Percentiles rank a stretch among this genome's conserved stretches.
Conservation (phyloP, 331 rosid genomes). For the Acacia concinna region DNA sequence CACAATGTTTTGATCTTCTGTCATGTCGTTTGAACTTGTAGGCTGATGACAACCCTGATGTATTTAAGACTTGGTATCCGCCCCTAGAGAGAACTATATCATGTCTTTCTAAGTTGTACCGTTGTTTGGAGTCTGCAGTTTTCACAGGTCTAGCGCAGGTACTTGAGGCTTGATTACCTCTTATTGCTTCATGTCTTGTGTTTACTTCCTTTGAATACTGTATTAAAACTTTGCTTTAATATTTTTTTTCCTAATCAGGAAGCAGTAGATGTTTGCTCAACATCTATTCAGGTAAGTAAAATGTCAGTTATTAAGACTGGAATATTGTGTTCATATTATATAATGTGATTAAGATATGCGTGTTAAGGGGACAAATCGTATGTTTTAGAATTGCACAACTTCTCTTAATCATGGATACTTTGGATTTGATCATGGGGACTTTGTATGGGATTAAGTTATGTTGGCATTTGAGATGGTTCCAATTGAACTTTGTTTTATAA, state of each 20-base stretch:
- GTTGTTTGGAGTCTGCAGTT: conserved; percentile 84
- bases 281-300: conserved; percentile 70
- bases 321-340: conserved; percentile 8
- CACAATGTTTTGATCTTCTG: neutral
- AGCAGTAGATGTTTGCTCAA: conserved; percentile 93
- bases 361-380: neutral
- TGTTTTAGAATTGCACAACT: conserved; percentile 1
- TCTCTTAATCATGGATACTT: neutral
- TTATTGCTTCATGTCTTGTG: conserved; percentile 4
- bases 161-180: conserved; percentile 25
- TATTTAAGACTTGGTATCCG: conserved; percentile 86
- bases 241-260: conserved; percentile 68
- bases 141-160: conserved; percentile 99
- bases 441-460: conserved; percentile 20
- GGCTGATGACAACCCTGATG: conserved; percentile 75
- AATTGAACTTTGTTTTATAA: conserved; percentile 26
- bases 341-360: conserved; percentile 15
- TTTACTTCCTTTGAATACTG: conserved; percentile 18
- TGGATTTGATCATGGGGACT: conserved; percentile 17
- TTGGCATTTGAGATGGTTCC: conserved; percentile 20
- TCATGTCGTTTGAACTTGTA: conserved; percentile 40
- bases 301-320: neutral
- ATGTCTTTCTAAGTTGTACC: conserved; percentile 93
- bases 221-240: conserved; percentile 20
- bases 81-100: conserved; percentile 93